phyloP scores from a whole-genome alignment of 2,329 filamentous ascomycete species.

The Colletotrichum paranaense region DNA sequence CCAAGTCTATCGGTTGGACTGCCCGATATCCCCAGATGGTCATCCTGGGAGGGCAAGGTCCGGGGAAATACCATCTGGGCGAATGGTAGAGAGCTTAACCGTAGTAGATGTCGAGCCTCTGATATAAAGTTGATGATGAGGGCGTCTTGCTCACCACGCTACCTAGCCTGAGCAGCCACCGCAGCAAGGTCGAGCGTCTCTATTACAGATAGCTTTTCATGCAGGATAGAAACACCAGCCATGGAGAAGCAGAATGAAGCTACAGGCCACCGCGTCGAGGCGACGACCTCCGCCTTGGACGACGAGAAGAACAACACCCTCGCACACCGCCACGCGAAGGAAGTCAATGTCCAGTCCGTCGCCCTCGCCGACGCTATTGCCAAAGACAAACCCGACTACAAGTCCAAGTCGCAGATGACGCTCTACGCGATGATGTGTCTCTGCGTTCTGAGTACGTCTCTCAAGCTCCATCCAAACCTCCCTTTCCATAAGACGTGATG shows the following conservation, averaged over 20 bases:
- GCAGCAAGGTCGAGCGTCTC: background rate
- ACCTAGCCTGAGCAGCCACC: background rate
- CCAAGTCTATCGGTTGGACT: background rate
- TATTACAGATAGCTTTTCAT: background rate
- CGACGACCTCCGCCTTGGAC: conserved; percentile 30
- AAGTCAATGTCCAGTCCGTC: conserved; percentile 35
- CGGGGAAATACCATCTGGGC: background rate
- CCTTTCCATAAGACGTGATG: too few relatives aligned
- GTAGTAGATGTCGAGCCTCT: background rate
- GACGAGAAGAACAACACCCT: conserved; percentile 10
- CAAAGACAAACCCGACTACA: conserved; percentile 37
- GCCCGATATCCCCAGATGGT: background rate
- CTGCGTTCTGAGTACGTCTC: conserved; percentile 31
- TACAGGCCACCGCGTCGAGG: conserved; percentile 19
- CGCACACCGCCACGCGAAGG: conserved; percentile 23
- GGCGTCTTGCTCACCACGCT: background rate
- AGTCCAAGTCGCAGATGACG: conserved; percentile 27
- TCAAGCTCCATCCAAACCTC: too few relatives aligned
- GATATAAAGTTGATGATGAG: background rate
- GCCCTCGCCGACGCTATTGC: conserved; percentile 38
- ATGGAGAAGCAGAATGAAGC: conserved; percentile 13
- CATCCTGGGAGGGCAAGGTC: background rate
- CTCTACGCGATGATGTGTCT: conserved; percentile 38
- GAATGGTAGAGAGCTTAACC: background rate
- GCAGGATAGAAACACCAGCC: background rate